phyloP scores from a whole-genome alignment of 805 yeast genomes.

The Starmera pachycereana region DNA sequence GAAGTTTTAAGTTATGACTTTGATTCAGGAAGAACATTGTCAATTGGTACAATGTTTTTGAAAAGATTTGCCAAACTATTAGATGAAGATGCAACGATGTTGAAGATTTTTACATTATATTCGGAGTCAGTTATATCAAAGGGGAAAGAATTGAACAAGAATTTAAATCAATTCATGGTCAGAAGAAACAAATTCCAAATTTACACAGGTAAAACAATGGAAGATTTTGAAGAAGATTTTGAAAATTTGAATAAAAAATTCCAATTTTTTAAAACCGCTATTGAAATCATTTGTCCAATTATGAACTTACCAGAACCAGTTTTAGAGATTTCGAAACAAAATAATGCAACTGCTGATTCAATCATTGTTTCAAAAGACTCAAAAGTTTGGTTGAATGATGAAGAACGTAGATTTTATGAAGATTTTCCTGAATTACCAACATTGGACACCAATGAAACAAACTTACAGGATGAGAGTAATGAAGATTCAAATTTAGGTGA shows the following conservation, averaged over 20 bases:
- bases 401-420: conserved; percentile 55
- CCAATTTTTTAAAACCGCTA: conserved; percentile 33
- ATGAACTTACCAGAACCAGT: conserved; percentile 29
- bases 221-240: conserved; percentile 27
- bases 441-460: not conserved
- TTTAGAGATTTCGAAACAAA: conserved; percentile 19
- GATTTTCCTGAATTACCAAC: conserved; percentile 34
- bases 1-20: conserved; percentile 34
- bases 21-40: conserved; percentile 22
- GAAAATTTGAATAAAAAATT: conserved; percentile 24
- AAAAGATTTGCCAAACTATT: conserved; percentile 33
- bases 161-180: conserved; percentile 24
- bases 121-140: conserved; percentile 30
- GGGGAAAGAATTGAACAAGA: conserved; percentile 26
- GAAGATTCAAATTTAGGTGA: conserved; percentile 22
- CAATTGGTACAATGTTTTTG: conserved; percentile 37
- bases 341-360: conserved; percentile 15
- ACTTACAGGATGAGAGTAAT: conserved; percentile 19
- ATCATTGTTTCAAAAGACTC: conserved; percentile 19
- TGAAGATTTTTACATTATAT: conserved; percentile 28
- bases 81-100: conserved; percentile 17
- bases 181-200: conserved; percentile 46
- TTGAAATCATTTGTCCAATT: conserved; percentile 32
- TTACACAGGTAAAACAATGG: conserved; percentile 49
- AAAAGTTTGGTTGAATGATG: conserved; percentile 54